Percentiles rank a stretch among this genome's conserved stretches.
Evolutionary conservation across 208 protist species (phyloP).

Genomic region (Trypanosoma scelopori): DNA sequence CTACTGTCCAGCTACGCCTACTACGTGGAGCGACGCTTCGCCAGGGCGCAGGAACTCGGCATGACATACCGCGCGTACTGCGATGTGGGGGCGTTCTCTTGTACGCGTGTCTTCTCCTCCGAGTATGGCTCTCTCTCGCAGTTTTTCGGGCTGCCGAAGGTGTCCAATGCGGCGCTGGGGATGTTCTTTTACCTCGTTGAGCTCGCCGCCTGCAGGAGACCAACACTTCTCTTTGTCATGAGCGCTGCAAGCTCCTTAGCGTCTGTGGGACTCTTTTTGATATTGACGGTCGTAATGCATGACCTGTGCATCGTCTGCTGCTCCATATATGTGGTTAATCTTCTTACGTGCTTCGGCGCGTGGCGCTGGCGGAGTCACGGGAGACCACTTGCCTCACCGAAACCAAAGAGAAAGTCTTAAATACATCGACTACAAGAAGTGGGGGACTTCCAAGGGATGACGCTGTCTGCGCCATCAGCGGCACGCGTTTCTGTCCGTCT

Average conservation of each 20-base stretch:
- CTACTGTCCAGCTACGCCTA: constrained; percentile 71
- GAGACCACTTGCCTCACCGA: neutral
- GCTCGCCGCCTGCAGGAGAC: constrained; percentile 37
- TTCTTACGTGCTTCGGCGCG: constrained; percentile 36
- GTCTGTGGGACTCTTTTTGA: constrained; percentile 45
- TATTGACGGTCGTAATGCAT: constrained; percentile 51
- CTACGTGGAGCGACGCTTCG: constrained; percentile 52
- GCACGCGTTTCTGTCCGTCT: too few relatives aligned
- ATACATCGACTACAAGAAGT: too few relatives aligned
- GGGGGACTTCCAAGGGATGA: too few relatives aligned
- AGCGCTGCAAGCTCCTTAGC: constrained; percentile 38
- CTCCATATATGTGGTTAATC: constrained; percentile 77
- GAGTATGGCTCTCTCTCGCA: constrained; percentile 53
- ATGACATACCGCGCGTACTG: constrained; percentile 53
- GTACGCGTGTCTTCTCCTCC: constrained; percentile 74
- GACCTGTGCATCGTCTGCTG: constrained; percentile 75
- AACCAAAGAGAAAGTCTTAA: constrained; percentile 5
- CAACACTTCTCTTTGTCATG: constrained; percentile 41
- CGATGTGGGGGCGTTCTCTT: constrained; percentile 73
- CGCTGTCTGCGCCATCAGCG: neutral
- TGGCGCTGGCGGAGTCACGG: constrained; percentile 40
- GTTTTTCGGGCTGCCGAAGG: constrained; percentile 59
- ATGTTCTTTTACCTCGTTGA: constrained; percentile 62
- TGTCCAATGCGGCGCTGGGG: constrained; percentile 60
- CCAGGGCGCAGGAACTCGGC: constrained; percentile 40